A percentile compares a stretch with the other conserved stretches of the same genome.
Conservation (phyloP, 2,329 filamentous ascomycete species). For the Claviceps lovelessii region DNA sequence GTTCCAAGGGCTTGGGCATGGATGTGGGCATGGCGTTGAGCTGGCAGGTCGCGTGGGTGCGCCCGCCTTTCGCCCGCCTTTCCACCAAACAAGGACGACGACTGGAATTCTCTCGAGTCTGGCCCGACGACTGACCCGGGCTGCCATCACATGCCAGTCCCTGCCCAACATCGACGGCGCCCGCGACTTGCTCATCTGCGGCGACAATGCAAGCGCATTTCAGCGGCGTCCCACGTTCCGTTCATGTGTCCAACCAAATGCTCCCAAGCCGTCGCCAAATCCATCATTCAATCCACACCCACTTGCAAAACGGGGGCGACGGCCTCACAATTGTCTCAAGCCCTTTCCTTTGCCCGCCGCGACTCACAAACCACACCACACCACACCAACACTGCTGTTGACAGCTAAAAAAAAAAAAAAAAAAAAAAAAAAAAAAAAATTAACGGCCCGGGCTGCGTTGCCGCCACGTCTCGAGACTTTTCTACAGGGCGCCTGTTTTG, state of each 20-base stretch:
- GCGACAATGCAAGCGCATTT: neutral
- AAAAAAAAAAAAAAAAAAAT: too few relatives aligned
- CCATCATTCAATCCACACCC: neutral
- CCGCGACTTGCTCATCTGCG: neutral
- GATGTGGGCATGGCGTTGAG: neutral
- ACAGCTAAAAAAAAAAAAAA: neutral
- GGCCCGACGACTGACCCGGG: neutral
- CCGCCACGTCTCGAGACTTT: neutral
- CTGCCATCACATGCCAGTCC: neutral
- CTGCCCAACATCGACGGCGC: neutral
- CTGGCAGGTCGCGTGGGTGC: neutral
- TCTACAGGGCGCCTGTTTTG: neutral
- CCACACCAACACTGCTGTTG: neutral
- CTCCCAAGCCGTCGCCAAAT: neutral
- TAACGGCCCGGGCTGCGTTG: neutral
- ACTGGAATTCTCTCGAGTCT: too few relatives aligned
- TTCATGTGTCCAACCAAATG: neutral
- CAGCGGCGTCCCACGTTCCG: neutral
- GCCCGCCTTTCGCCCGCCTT: too few relatives aligned
- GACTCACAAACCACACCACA: neutral
- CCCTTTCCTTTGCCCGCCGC: neutral
- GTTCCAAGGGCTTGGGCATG: neutral
- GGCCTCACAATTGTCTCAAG: neutral
- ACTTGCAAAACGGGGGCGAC: neutral
- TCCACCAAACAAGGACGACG: neutral